Percentiles rank a stretch among this genome's conserved stretches.
Evolutionary conservation across 768 basidiomycete species (phyloP).

Genomic region (Xerocomellus chrysenteron): DNA sequence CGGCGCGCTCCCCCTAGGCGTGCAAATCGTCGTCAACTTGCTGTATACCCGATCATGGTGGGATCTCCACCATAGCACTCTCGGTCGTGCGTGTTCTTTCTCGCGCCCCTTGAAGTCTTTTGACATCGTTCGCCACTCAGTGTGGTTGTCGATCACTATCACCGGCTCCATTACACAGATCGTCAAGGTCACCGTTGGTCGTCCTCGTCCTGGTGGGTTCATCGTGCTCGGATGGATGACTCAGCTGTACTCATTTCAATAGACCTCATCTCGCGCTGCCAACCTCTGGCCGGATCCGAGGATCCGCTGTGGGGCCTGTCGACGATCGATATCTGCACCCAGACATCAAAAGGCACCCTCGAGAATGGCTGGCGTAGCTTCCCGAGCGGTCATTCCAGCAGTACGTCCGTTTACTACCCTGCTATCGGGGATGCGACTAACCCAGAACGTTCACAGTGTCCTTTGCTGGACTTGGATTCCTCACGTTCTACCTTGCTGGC

Average conservation of each 20-base stretch:
- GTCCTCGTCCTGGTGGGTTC: constrained; percentile 75
- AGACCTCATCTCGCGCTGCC: constrained; percentile 47
- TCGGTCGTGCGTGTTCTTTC: constrained; percentile 23
- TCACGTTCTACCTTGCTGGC: constrained; percentile 85
- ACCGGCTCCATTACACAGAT: constrained; percentile 81
- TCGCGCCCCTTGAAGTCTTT: neutral
- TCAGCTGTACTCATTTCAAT: neutral
- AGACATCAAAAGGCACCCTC: constrained; percentile 52
- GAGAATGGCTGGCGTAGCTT: constrained; percentile 90
- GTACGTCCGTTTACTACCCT: constrained; percentile 43
- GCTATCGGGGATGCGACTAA: neutral
- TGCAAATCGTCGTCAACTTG: constrained; percentile 67
- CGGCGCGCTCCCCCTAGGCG: constrained; percentile 55
- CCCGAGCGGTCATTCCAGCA: constrained; percentile 85
- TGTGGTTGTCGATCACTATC: constrained; percentile 68
- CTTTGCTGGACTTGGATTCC: constrained; percentile 89
- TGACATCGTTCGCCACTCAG: constrained; percentile 33
- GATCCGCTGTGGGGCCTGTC: constrained; percentile 75
- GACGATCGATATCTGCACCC: constrained; percentile 73
- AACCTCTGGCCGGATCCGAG: constrained; percentile 56
- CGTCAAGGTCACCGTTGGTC: constrained; percentile 81
- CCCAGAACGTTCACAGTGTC: constrained; percentile 51
- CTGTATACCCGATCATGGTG: constrained; percentile 78
- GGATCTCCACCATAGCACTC: constrained; percentile 77
- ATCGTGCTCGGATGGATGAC: neutral